These are phyloP conservation scores for Globisporangium solare DNA, from an alignment of 352 stramenopile genomes.

Conservation along the genomic window DNA sequence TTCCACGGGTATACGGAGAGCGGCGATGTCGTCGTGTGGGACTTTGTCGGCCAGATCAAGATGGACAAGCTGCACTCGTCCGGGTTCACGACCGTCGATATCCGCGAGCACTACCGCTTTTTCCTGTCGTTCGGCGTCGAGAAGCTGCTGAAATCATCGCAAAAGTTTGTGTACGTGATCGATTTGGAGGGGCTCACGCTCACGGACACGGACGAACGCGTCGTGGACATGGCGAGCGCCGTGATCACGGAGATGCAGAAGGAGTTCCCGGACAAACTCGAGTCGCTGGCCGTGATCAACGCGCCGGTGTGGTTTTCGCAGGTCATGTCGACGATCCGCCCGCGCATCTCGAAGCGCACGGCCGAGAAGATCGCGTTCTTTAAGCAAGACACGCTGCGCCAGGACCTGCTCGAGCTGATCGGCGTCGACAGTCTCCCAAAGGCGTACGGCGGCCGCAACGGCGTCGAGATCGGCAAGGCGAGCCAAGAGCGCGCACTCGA, in stretches of 20 bases:
- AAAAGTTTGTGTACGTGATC: slow-evolving; percentile 75
- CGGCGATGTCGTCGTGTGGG: slow-evolving; percentile 69
- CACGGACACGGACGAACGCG: slow-evolving; percentile 57
- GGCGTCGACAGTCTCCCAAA: slow-evolving; percentile 69
- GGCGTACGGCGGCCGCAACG: slow-evolving; percentile 67
- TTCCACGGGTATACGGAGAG: slow-evolving; percentile 71
- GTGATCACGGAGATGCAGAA: slow-evolving; percentile 58
- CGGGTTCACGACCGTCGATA: slow-evolving; percentile 67
- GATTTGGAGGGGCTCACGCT: slow-evolving; percentile 76
- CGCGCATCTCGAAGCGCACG: slow-evolving; percentile 52
- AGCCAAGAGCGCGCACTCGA: slow-evolving; percentile 65
- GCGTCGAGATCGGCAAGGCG: slow-evolving; percentile 73
- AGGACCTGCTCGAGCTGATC: slow-evolving; percentile 54
- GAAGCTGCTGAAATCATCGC: slow-evolving; percentile 51
- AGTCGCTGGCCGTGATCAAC: slow-evolving; percentile 61
- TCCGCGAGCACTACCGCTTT: slow-evolving; percentile 72
- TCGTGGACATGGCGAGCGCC: slow-evolving; percentile 50
- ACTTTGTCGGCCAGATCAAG: slow-evolving; percentile 76
- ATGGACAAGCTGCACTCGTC: slow-evolving; percentile 62
- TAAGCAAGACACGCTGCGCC: slow-evolving; percentile 27
- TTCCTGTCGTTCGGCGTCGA: slow-evolving; percentile 72
- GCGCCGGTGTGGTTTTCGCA: slow-evolving; percentile 79
- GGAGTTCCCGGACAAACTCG: slow-evolving; percentile 58
- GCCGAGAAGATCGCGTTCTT: slow-evolving; percentile 67
- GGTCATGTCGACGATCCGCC: slow-evolving; percentile 56